Percentiles rank a stretch among this genome's conserved stretches.
Evolutionary conservation across 768 basidiomycete species (phyloP).

Genomic region (Calocybe cyanea): DNA sequence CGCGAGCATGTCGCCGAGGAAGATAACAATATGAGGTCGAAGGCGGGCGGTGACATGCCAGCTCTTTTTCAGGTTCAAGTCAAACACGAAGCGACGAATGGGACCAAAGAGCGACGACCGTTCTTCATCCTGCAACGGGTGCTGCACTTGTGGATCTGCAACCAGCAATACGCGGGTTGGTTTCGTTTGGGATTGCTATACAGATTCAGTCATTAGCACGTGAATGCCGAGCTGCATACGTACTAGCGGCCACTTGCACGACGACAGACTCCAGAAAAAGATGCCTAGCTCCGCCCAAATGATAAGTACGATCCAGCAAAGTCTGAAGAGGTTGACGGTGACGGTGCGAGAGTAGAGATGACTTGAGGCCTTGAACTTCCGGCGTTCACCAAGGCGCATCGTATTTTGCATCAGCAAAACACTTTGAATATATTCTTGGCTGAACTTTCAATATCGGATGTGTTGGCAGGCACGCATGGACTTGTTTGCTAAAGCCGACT

Average conservation of each 20-base stretch:
- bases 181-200: conserved; percentile 12
- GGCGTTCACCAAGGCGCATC: conserved; percentile 19
- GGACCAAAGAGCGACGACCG: conserved; percentile 38
- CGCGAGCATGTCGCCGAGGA: conserved; percentile 75
- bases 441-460: neutral
- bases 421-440: neutral
- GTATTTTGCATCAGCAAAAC: neutral
- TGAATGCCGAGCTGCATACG: no score
- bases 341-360: conserved; percentile 18
- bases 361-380: conserved; percentile 12
- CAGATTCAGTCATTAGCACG: neutral
- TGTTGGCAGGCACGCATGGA: neutral
- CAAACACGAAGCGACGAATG: conserved; percentile 42
- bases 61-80: conserved; percentile 61
- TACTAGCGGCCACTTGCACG: conserved; percentile 55
- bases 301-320: conserved; percentile 25
- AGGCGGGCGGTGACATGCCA: conserved; percentile 63
- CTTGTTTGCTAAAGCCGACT: no score
- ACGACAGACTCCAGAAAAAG: conserved; percentile 55
- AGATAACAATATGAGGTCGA: conserved; percentile 63
- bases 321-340: conserved; percentile 17
- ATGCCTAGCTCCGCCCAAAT: conserved; percentile 64
- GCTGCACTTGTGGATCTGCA: conserved; percentile 63
- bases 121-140: conserved; percentile 33
- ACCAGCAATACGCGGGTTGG: conserved; percentile 62